Evolutionary conservation across 2,329 filamentous ascomycete species (phyloP).

Genomic region (Phyllachora maydis): DNA sequence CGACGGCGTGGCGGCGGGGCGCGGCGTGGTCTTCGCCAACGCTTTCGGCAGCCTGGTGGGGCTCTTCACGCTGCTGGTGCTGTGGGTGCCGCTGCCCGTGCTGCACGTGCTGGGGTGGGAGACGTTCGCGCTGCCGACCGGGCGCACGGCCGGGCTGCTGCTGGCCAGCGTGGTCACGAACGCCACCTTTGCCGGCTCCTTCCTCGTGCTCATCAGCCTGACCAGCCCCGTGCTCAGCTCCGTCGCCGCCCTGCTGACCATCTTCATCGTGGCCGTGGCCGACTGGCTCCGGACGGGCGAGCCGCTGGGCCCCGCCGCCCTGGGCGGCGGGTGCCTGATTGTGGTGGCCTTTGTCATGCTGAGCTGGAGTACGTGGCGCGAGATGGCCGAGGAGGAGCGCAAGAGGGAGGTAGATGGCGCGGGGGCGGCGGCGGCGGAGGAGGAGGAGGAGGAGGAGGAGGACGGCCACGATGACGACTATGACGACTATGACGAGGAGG

Average conservation of each 20-base stretch:
- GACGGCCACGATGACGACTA: no score
- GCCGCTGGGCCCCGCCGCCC: constrained; percentile 43
- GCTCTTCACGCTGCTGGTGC: constrained; percentile 6
- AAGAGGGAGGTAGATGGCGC: constrained; percentile 22
- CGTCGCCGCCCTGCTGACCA: constrained; percentile 83
- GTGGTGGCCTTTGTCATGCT: constrained; percentile 21
- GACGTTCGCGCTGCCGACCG: constrained; percentile 19
- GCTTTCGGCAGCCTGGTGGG: no score
- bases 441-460: no score
- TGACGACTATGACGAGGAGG: no score
- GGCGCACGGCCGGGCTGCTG: constrained; percentile 62
- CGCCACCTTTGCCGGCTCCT: constrained; percentile 79
- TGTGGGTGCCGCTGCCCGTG: constrained; percentile 10
- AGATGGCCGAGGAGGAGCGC: constrained; percentile 17
- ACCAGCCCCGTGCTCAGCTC: constrained; percentile 84
- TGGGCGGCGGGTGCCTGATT: constrained; percentile 19
- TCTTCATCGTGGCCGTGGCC: constrained; percentile 84
- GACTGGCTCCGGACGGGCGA: constrained; percentile 75
- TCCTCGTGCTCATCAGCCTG: constrained; percentile 79
- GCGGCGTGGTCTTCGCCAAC: constrained; percentile 7
- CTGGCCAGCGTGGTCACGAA: constrained; percentile 68
- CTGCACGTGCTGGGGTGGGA: constrained; percentile 11
- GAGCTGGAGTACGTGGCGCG: constrained; percentile 28
- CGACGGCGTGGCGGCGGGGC: constrained; percentile 23
- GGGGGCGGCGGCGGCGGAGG: constrained; percentile 8